These are phyloP conservation scores for Phyllosticta citriasiana DNA, from an alignment of 2,329 filamentous ascomycete genomes.

Conservation along the genomic window DNA sequence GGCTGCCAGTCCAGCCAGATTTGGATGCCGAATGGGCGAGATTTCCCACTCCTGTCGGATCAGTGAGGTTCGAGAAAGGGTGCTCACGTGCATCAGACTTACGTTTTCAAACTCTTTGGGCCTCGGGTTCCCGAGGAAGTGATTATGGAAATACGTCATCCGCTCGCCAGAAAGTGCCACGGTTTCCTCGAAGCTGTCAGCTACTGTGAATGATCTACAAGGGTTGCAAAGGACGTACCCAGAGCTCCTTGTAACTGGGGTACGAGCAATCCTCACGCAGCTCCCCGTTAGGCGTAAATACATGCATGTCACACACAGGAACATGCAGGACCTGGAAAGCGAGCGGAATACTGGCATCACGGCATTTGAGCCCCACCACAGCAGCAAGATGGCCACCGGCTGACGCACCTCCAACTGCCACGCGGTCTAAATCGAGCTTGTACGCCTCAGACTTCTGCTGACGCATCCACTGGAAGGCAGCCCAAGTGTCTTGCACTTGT, in stretches of 20 bases:
- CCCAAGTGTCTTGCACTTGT: conserved; percentile 26
- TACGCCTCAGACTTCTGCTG: conserved; percentile 5
- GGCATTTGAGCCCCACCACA: conserved; percentile 29
- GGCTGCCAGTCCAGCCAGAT: conserved; percentile 27
- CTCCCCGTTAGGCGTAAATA: conserved; percentile 26
- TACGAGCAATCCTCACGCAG: conserved; percentile 29
- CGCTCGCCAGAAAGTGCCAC: conserved; percentile 25
- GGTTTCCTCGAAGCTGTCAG: conserved; percentile 19
- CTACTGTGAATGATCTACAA: conserved; percentile 26
- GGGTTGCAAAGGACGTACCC: neutral
- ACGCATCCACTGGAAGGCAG: conserved; percentile 21
- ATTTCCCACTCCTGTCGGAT: conserved; percentile 33
- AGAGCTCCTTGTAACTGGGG: conserved; percentile 18
- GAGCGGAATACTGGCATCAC: conserved; percentile 27
- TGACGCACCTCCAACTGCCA: conserved; percentile 29
- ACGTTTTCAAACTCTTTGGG: conserved; percentile 26
- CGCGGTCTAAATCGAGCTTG: neutral
- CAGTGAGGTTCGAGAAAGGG: neutral
- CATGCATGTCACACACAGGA: conserved; percentile 28
- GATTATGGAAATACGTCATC: conserved; percentile 31
- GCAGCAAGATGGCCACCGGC: conserved; percentile 32
- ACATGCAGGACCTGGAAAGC: conserved; percentile 29
- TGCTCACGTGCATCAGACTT: conserved; percentile 7
- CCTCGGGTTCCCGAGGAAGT: conserved; percentile 29
- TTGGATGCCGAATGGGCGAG: conserved; percentile 29